A percentile compares a stretch with the other conserved stretches of the same genome.
phyloP scores from a whole-genome alignment of 768 basidiomycete species.

The Boletus barrowsii region DNA sequence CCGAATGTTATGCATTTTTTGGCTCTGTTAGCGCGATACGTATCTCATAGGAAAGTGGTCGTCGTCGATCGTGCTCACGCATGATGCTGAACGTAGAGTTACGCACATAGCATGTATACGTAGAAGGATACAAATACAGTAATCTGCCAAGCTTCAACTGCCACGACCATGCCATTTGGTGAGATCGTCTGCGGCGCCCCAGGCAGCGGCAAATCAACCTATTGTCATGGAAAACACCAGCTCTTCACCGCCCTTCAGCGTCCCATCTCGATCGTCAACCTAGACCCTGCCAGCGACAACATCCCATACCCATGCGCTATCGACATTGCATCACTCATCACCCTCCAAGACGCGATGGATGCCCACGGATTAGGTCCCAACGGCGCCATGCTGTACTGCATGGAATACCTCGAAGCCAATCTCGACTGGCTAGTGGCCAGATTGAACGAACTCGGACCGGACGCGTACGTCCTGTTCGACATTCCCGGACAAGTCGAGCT shows the following conservation, averaged over 20 bases:
- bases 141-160: background rate
- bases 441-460: slow-evolving; percentile 60
- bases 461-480: slow-evolving; percentile 91
- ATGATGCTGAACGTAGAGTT: no score
- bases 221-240: slow-evolving; percentile 84
- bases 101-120: no score
- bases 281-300: slow-evolving; percentile 90
- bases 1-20: no score
- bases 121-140: background rate
- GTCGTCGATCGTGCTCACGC: no score
- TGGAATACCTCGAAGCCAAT: slow-evolving; percentile 96
- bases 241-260: slow-evolving; percentile 84
- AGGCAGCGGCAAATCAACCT: slow-evolving; percentile 85
- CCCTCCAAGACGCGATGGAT: slow-evolving; percentile 82
- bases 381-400: slow-evolving; percentile 93
- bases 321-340: slow-evolving; percentile 82
- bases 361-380: slow-evolving; percentile 88
- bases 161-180: slow-evolving; percentile 73
- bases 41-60: no score
- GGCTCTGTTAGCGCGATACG: no score
- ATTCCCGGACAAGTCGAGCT: slow-evolving; percentile 97
- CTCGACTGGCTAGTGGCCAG: slow-evolving; percentile 81
- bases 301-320: slow-evolving; percentile 91
- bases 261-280: slow-evolving; percentile 87
- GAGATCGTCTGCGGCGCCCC: slow-evolving; percentile 86